Percentiles rank a stretch among this genome's conserved stretches.
These are phyloP conservation scores for Puccinia novopanici DNA, from an alignment of 1,284 basidiomycete species.

Conservation along the genomic window DNA sequence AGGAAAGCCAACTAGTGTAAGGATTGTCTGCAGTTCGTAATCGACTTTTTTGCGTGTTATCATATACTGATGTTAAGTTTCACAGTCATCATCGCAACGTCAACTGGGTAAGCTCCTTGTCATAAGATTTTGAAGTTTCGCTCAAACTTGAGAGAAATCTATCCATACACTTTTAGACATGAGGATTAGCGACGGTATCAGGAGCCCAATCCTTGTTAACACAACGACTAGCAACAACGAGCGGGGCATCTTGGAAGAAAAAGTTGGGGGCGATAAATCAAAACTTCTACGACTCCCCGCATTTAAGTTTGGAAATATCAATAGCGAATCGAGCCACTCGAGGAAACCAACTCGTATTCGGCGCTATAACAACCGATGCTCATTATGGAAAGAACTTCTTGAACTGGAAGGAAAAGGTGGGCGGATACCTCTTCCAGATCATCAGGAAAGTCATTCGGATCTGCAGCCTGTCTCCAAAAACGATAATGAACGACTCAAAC, in stretches of 20 bases:
- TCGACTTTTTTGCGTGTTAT: not conserved
- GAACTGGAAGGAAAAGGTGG: not conserved
- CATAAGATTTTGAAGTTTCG: not conserved
- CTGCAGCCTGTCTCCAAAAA: not conserved
- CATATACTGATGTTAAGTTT: not conserved
- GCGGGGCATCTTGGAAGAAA: not conserved
- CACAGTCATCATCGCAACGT: conserved; percentile 5
- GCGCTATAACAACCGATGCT: not conserved
- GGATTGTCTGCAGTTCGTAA: not conserved
- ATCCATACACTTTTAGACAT: not conserved
- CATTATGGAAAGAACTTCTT: not conserved
- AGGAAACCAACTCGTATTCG: not conserved
- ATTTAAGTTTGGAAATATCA: too few species aligned
- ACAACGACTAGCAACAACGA: not conserved
- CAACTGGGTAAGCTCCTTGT: not conserved
- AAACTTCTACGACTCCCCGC: not conserved
- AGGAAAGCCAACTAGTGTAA: not conserved
- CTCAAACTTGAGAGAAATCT: not conserved
- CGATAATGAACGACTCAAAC: not conserved
- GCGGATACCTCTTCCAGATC: not conserved
- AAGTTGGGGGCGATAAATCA: not conserved
- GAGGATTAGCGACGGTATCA: conserved; percentile 9
- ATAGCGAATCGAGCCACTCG: not conserved
- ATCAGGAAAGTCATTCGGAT: not conserved
- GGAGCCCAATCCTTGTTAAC: conserved; percentile 7